phyloP scores from a whole-genome alignment of 768 basidiomycete species.

The Gloeopeniophorella convolvens region DNA sequence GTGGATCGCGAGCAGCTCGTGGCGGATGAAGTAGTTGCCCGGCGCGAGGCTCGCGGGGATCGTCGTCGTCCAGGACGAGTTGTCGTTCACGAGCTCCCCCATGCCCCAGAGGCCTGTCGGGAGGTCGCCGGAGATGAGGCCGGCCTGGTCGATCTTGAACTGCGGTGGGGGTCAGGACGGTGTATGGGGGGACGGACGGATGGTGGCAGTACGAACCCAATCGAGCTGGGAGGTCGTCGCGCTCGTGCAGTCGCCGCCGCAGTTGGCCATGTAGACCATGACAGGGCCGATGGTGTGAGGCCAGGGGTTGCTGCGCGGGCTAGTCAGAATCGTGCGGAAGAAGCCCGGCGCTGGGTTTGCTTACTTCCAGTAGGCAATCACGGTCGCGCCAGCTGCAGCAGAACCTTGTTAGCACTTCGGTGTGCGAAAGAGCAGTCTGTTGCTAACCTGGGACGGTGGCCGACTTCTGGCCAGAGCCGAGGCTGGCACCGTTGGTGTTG shows the following conservation, averaged over 20 bases:
- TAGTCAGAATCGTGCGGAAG: not conserved
- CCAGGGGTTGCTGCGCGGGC: slow-evolving; percentile 24
- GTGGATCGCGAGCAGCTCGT: slow-evolving; percentile 30
- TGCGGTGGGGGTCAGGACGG: slow-evolving; percentile 1
- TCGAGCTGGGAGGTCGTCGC: slow-evolving; percentile 26
- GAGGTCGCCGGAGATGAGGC: slow-evolving; percentile 29
- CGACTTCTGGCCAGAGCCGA: slow-evolving; percentile 30
- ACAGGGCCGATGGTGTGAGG: slow-evolving; percentile 31
- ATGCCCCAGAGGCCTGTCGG: slow-evolving; percentile 30
- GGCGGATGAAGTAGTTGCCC: slow-evolving; percentile 19
- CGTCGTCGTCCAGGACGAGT: slow-evolving; percentile 28
- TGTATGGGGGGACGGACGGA: no score
- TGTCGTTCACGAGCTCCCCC: slow-evolving; percentile 31
- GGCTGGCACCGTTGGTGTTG: slow-evolving; percentile 31
- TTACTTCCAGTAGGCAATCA: slow-evolving; percentile 36
- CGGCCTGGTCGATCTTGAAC: slow-evolving; percentile 35
- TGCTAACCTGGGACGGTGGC: slow-evolving; percentile 29
- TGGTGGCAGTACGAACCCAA: slow-evolving; percentile 23
- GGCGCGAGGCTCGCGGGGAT: slow-evolving; percentile 17
- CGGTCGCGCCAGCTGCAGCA: slow-evolving; percentile 31
- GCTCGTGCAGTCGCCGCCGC: slow-evolving; percentile 29
- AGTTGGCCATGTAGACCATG: slow-evolving; percentile 34
- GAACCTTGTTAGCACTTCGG: no score
- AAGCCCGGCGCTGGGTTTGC: not conserved
- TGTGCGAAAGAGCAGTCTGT: no score